Base-by-base conservation (phyloP, 768 basidiomycete genomes). In the Leucogyrophana mollusca region DNA sequence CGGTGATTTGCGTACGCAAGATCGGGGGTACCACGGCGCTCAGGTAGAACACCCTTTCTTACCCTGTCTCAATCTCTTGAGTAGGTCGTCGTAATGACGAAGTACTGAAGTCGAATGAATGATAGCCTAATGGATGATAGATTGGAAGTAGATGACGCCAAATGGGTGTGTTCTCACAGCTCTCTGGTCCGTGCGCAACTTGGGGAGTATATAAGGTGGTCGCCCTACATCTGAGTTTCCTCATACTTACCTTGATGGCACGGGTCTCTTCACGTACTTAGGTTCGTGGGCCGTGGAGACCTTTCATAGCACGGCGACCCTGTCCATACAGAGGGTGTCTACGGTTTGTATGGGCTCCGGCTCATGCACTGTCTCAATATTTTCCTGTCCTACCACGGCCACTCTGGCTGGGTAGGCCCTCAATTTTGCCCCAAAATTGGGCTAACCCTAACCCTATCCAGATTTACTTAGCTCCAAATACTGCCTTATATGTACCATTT, bases 361-460 rank as follows among this genome's bases (percentile, higher is more conserved):
- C 64, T 60, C 62, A 66, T 68, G 68, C 69, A 71, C 67, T 60
- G 66, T 69, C 67, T 56, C 49, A 69, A 71, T 71, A 69, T 71
- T 71, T 71, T 53, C 69, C 69, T 63, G 69, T 68, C 61, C 68
- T 37, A 21, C 35, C 35, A 37, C 35, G 35, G 35, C 35, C 35
- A 37, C 35, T 37, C 35, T 37, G 35, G 35, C 35, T 37, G 35
- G 35, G 35, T 21, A 37, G 35, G 35, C 35, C 35, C 9, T 37
- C 6, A 7, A 6, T 37, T 37, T 37, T 37, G 35, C n/a, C 20
- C 35, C 6, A 16, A 16, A 16, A 16, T 21, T 16, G 35, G 7
- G 7, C 35, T 37, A 37, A 37, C 35, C 35, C 35, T 37, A 37
- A 37, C 35, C 35, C 16, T 16, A 37, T 6, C 16, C 7, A 7